Evolutionary conservation across 371 early-diverging fungal genomes (phyloP).

Genomic region (Mortierella sp.): DNA sequence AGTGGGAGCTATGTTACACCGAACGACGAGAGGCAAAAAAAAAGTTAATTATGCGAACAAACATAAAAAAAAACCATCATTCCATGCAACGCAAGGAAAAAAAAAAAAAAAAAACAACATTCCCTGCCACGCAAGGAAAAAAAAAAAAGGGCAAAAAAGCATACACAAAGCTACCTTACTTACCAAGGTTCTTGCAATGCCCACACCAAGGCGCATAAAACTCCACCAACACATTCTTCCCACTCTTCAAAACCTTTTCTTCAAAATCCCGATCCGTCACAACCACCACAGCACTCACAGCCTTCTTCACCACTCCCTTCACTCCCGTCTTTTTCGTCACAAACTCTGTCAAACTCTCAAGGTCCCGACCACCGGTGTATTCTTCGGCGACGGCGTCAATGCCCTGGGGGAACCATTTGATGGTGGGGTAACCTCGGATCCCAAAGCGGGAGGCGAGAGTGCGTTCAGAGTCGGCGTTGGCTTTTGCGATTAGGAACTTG

Average conservation of each 20-base stretch:
- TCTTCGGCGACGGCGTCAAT: slow-evolving; percentile 73
- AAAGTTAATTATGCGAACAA: background rate
- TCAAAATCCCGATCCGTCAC: slow-evolving; percentile 41
- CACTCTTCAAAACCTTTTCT: slow-evolving; percentile 32
- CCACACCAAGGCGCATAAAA: slow-evolving; percentile 92
- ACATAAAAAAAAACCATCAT: background rate
- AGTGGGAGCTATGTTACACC: slow-evolving; percentile 63
- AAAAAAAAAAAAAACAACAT: background rate
- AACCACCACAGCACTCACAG: slow-evolving; percentile 16
- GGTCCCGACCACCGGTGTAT: slow-evolving; percentile 84
- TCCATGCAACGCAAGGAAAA: too few species aligned
- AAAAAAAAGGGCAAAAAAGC: background rate
- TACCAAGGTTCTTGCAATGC: slow-evolving; percentile 80
- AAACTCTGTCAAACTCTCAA: slow-evolving; percentile 79
- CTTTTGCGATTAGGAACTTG: slow-evolving; percentile 87
- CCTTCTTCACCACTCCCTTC: slow-evolving; percentile 21
- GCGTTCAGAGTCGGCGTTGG: slow-evolving; percentile 87
- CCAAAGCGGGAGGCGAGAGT: slow-evolving; percentile 77
- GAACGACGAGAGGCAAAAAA: background rate
- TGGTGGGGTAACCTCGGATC: slow-evolving; percentile 87
- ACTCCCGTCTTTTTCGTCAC: slow-evolving; percentile 83
- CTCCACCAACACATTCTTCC: slow-evolving; percentile 70
- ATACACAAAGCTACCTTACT: background rate
- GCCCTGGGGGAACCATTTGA: slow-evolving; percentile 93
- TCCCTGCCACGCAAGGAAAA: too few species aligned